phyloP scores from a whole-genome alignment of 1,284 basidiomycete species.

The Phellinidium pouzarii region DNA sequence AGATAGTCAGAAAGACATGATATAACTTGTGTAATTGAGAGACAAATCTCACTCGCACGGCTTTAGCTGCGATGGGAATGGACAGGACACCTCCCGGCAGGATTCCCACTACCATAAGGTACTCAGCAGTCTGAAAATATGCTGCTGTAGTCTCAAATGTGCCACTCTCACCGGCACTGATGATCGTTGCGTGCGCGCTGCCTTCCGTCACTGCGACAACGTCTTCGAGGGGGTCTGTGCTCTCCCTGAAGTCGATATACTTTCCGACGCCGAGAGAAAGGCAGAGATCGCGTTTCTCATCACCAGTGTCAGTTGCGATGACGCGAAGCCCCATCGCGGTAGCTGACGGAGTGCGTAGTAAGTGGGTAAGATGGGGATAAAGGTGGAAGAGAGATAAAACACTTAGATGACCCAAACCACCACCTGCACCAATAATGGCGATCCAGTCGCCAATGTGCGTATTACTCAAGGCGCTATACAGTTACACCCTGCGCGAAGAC shows the following conservation, averaged over 20 bases:
- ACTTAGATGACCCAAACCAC: conserved; percentile 67
- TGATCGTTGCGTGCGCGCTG: conserved; percentile 71
- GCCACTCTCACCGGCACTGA: conserved; percentile 46
- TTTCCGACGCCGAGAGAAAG: conserved; percentile 66
- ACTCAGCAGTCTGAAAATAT: conserved; percentile 58
- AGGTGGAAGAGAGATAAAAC: background rate
- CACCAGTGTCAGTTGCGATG: conserved; percentile 75
- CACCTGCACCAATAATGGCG: conserved; percentile 74
- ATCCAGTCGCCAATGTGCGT: conserved; percentile 77
- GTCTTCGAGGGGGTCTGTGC: conserved; percentile 52
- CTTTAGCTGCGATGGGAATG: conserved; percentile 72
- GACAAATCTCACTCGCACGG: conserved; percentile 39
- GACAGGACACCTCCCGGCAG: conserved; percentile 55
- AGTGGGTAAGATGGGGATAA: background rate
- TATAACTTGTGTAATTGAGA: no score
- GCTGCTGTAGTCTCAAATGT: conserved; percentile 69
- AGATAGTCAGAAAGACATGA: no score
- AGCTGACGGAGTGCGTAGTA: conserved; percentile 34
- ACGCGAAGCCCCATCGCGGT: conserved; percentile 70
- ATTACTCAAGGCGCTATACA: conserved; percentile 74
- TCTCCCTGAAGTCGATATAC: conserved; percentile 76
- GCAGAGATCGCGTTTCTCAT: conserved; percentile 68
- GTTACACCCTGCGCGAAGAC: conserved; percentile 52
- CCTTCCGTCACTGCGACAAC: conserved; percentile 64
- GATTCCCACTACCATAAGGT: conserved; percentile 71